These are phyloP conservation scores for Sclerotinia spermophila DNA, from an alignment of 2,329 filamentous ascomycete genomes.

Conservation along the genomic window DNA sequence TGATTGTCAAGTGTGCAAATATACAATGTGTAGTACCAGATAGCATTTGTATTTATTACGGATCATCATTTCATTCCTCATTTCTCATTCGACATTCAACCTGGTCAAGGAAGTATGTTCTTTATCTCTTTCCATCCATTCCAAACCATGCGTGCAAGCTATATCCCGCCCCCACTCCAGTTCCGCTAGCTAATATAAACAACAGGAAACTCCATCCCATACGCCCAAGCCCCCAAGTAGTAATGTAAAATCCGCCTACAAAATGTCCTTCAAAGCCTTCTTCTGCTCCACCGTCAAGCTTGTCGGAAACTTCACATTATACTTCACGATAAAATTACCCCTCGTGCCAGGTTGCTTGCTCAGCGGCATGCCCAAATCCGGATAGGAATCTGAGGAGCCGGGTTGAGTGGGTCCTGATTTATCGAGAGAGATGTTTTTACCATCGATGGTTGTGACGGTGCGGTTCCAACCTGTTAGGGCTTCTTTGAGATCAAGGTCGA, in stretches of 20 bases:
- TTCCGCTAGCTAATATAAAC: not conserved
- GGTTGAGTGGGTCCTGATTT: slow-evolving; percentile 83
- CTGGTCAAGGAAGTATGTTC: not conserved
- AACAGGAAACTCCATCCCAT: not conserved
- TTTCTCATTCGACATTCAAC: not conserved
- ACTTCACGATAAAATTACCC: slow-evolving; percentile 83
- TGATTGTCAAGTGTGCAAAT: not conserved
- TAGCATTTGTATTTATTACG: not conserved
- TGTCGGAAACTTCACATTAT: slow-evolving; percentile 90
- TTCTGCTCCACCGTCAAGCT: slow-evolving; percentile 76
- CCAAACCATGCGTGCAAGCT: not conserved
- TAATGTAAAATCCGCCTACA: slow-evolving; percentile 43
- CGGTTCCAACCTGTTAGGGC: slow-evolving; percentile 90
- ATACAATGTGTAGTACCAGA: not conserved
- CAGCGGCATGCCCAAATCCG: slow-evolving; percentile 87
- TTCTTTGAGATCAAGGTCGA: slow-evolving; percentile 87
- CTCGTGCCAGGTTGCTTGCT: slow-evolving; percentile 82
- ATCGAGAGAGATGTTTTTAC: slow-evolving; percentile 74
- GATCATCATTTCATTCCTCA: not conserved
- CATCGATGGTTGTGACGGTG: slow-evolving; percentile 91
- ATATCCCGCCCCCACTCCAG: not conserved
- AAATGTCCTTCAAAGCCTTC: slow-evolving; percentile 71
- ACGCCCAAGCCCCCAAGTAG: not conserved
- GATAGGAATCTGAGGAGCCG: slow-evolving; percentile 76
- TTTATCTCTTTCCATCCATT: not conserved